A percentile compares a stretch with the other conserved stretches of the same genome.
These are phyloP conservation scores for Xylariaceae sp. DNA, from an alignment of 2,329 filamentous ascomycete species.

Conservation along the genomic window DNA sequence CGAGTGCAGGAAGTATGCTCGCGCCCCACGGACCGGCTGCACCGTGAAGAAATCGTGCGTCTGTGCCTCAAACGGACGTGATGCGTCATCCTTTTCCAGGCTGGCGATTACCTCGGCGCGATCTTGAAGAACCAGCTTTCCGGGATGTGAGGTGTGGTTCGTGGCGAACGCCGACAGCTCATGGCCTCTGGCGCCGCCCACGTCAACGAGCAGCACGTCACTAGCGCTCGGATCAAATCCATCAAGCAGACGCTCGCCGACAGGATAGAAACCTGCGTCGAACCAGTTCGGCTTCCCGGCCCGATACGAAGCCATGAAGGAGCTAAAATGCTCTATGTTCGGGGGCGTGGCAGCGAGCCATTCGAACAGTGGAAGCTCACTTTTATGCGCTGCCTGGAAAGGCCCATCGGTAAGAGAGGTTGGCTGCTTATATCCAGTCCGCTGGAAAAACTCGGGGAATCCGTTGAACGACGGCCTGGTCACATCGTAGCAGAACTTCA, in stretches of 20 bases:
- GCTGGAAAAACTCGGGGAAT: constrained; percentile 31
- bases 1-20: constrained; percentile 28
- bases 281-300: constrained; percentile 36
- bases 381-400: constrained; percentile 35
- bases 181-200: constrained; percentile 39
- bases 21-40: constrained; percentile 26
- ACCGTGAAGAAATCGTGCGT: constrained; percentile 30
- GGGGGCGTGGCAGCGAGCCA: constrained; percentile 35
- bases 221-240: constrained; percentile 20
- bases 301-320: constrained; percentile 36
- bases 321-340: constrained; percentile 32
- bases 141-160: constrained; percentile 27
- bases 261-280: constrained; percentile 28
- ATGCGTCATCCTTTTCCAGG: background rate
- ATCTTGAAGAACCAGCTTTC: constrained; percentile 36
- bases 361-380: constrained; percentile 33
- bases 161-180: constrained; percentile 32
- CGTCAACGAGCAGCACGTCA: constrained; percentile 35
- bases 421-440: constrained; percentile 28
- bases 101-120: constrained; percentile 23
- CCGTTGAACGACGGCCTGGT: constrained; percentile 31
- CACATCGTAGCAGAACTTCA: constrained; percentile 32
- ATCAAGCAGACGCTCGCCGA: constrained; percentile 16
- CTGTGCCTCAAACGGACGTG: constrained; percentile 8
- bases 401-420: constrained; percentile 29